Evolutionary conservation across 78 protist species (phyloP), one percentile per base, ranked within the genome.

Genomic region (Dictyostelium capitatum): DNA sequence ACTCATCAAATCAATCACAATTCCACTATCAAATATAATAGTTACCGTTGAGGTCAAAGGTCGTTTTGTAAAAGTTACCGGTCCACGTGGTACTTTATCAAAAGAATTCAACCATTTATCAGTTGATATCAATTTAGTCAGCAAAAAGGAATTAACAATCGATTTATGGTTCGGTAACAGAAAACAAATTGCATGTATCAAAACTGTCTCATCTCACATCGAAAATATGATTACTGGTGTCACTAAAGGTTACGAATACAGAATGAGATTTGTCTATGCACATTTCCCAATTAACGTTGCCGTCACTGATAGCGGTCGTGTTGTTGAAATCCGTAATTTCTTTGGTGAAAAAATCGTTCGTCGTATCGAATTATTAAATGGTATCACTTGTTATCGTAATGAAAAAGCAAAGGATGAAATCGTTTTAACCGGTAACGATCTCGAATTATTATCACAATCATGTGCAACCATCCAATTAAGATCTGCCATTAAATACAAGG

Each of bases 221-320:
- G 54, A 89, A 83, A 99, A 99, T 97, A 97, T 99, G 99, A 96
- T 99, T 75, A 97, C 96, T 67, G 99, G 99, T 90, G 99, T 99
- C 48, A 97, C 98, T 81, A 92, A 95, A 84, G 99, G 99, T 43
- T 99, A 75, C 98, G 80, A 91, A 89, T 99, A 98, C 99, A 98
- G 96, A 96, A 98, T 99, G 99, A 96, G 98, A 70, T 94, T 96
- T 59, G 99, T 98, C 79, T 99, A 98, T 83, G 98, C 99, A 6
- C 99, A 99, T 95, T 99, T 99, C 97, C 99, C 99, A 94, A 98
- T 99, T 97, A 93, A 96, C 81, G 96, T 91, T 43, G 57, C 82
- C 32, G 53, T 97, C 87, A 73, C 48, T 28, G 97, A 98, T 72
- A 81, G 82, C 37, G 97, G 79, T 53, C 92, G 64, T 74, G 37